Percentiles rank a stretch among this genome's conserved stretches.
Conservation (phyloP, 129 eudicot genomes). For the Tanacetum coccineum region DNA sequence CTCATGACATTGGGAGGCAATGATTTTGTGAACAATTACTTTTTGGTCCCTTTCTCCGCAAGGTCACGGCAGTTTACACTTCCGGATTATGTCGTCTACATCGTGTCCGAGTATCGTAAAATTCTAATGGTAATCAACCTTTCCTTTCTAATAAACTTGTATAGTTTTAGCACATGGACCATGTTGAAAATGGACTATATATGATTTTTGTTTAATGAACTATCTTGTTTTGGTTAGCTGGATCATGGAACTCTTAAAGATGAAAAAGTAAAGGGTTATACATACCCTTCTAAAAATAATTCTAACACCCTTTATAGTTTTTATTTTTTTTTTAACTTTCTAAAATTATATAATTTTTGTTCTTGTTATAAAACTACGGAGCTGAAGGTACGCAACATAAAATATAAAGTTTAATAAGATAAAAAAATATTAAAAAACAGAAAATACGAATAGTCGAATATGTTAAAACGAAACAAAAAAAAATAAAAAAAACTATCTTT, state of each 20-base stretch:
- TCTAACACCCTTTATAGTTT: too few relatives aligned
- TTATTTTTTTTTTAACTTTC: too few relatives aligned
- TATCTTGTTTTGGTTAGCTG: not conserved
- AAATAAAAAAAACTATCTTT: too few relatives aligned
- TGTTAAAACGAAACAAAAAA: too few relatives aligned
- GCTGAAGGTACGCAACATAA: too few relatives aligned
- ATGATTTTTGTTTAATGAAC: too few relatives aligned
- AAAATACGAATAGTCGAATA: too few relatives aligned
- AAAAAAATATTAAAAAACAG: too few relatives aligned
- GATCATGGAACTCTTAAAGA: not conserved
- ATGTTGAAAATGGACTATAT: not conserved
- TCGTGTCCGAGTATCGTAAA: slow-evolving; percentile 35
- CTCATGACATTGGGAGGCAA: slow-evolving; percentile 42
- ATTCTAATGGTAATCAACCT: slow-evolving; percentile 23
- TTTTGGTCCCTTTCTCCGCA: slow-evolving; percentile 34
- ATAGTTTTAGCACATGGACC: not conserved
- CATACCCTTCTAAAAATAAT: too few relatives aligned
- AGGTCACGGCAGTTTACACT: slow-evolving; percentile 33
- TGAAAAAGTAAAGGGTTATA: not conserved
- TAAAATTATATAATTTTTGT: too few relatives aligned
- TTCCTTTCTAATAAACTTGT: not conserved
- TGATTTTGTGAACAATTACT: slow-evolving; percentile 42
- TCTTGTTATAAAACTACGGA: too few relatives aligned
- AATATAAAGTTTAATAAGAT: too few relatives aligned
- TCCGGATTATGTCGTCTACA: slow-evolving; percentile 30